A percentile compares a stretch with the other conserved stretches of the same genome.
Conservation (phyloP, 768 basidiomycete genomes). For the Tephrocybe sp. region DNA sequence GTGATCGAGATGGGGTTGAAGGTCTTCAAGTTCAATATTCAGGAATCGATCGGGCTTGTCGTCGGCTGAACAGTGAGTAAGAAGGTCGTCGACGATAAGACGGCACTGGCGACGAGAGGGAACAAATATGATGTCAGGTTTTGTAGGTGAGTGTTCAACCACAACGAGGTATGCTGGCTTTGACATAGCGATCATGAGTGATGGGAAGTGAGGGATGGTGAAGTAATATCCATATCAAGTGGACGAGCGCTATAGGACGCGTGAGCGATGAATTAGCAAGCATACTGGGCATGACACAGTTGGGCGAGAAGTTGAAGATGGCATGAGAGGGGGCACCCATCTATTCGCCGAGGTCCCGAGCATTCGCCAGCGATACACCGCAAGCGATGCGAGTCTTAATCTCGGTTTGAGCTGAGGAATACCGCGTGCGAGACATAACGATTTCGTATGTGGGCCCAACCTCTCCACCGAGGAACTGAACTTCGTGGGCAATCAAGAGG, state of each 20-base stretch:
- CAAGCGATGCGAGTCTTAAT: conserved; percentile 91
- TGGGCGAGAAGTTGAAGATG: conserved; percentile 97
- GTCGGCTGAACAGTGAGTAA: conserved; percentile 86
- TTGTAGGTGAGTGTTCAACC: conserved; percentile 78
- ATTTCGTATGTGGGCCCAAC: conserved; percentile 97
- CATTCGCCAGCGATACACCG: conserved; percentile 93
- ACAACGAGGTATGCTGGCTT: conserved; percentile 96
- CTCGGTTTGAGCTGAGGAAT: conserved; percentile 92
- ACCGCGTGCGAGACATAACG: conserved; percentile 93
- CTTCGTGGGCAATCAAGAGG: conserved; percentile 90
- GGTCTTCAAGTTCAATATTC: conserved; percentile 78
- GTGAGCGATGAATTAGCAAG: conserved; percentile 13
- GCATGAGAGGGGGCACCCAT: conserved; percentile 92
- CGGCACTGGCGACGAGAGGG: conserved; percentile 91
- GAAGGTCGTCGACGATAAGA: conserved; percentile 88
- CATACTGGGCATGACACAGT: conserved; percentile 37
- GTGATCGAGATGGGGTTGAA: conserved; percentile 87
- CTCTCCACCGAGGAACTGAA: conserved; percentile 93
- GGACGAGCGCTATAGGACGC: conserved; percentile 74
- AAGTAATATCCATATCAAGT: conserved; percentile 97
- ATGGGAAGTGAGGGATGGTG: conserved; percentile 95
- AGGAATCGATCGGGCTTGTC: conserved; percentile 83
- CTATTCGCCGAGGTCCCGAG: conserved; percentile 96
- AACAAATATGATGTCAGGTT: conserved; percentile 91
- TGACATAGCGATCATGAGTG: conserved; percentile 98